These are phyloP conservation scores for Bruguiera parviflora DNA, from an alignment of 345 rosid species.

Conservation along the genomic window DNA sequence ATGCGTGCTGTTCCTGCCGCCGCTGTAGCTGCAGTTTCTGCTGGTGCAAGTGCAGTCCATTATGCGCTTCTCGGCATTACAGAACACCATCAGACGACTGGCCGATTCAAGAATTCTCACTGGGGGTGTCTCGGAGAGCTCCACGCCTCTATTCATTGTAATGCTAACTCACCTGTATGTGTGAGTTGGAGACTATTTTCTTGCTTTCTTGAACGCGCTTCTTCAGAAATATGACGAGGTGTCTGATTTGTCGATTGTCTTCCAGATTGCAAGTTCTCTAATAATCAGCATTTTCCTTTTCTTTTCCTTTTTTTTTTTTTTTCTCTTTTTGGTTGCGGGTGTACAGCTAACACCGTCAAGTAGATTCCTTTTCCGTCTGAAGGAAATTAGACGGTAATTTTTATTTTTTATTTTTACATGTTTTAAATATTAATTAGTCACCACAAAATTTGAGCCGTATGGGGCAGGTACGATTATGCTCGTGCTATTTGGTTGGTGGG, in stretches of 20 bases:
- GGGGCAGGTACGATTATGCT: conserved; percentile 6
- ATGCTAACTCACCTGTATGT: not conserved
- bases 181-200: conserved; percentile 8
- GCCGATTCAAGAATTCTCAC: not conserved
- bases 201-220: not conserved
- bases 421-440: conserved; percentile 20
- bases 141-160: not conserved
- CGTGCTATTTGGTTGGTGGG: conserved; percentile 5
- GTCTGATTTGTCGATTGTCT: no score
- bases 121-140: no score
- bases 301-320: no score
- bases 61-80: conserved; percentile 71
- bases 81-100: not conserved
- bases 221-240: not conserved
- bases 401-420: no score
- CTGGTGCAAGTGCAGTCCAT: conserved; percentile 79
- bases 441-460: conserved; percentile 6
- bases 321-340: conserved; percentile 16
- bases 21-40: conserved; percentile 86
- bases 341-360: conserved; percentile 18
- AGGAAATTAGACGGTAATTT: conserved; percentile 19
- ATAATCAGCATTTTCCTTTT: no score
- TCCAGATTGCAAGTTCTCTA: no score
- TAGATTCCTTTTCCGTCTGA: conserved; percentile 31
- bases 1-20: conserved; percentile 85